Evolutionary conservation across 305 asterid genomes (phyloP), one percentile per base, ranked within the genome.

Genomic region (Coffea humblotiana): DNA sequence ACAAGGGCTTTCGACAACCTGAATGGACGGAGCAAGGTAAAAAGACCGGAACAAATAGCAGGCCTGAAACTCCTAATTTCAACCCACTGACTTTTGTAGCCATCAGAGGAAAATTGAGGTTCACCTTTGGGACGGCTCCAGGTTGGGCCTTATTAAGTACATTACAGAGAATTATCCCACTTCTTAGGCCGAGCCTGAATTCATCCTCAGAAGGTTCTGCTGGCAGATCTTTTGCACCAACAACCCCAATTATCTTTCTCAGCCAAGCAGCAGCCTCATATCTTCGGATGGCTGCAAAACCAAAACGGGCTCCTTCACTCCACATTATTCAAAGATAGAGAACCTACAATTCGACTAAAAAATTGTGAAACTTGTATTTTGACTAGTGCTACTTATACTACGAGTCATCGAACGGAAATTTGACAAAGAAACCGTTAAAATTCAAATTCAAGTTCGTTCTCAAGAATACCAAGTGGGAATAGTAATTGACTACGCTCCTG

Each of bases 201-300:
- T 94, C 98, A 76, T 94, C 99, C 85, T 96, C 99, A 18, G 99
- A 91, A 81, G 98, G 99, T 87, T 94, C 99, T 1, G 97, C 91
- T 0, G 99, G 99, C 80, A 96, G 90, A 88, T 92, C 95, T 87
- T 88, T 96, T 51, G 98, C 98, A 1, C 91, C 94, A 19, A 94
- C 98, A 23, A 94, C 94, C 83, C 98, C 99, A 23, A 91, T 94
- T 85, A 88, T 81, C 86, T 92, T 94, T 77, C 97, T 93, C 70
- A 94, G 84, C 97, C 98, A 96, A 12, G 90, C 86, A 5, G 98
- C 97, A 58, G 97, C 99, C 77, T 96, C 98, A 77, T 87, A 92
- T 88, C 99, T 91, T 86, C 98, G 83, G 37, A 88, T 84, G 79
- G 98, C 99, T 94, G 82, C 86, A 83, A 48, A 83, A 56, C 37